These are phyloP conservation scores for Giardia duodenalis DNA, from an alignment of 208 protist genomes.

Conservation along the genomic window DNA sequence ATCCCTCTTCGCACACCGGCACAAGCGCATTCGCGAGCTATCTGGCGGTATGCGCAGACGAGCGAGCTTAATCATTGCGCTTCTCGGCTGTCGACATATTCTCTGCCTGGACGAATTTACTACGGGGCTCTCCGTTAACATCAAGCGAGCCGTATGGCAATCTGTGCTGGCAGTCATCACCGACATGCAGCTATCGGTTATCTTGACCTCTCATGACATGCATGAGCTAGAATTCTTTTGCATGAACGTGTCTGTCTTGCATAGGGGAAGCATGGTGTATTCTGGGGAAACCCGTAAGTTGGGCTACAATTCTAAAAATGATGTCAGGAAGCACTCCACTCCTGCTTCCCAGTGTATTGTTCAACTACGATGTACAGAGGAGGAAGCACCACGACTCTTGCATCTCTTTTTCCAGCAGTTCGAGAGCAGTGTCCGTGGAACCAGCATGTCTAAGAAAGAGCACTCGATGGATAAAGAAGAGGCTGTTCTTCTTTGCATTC, in stretches of 20 bases:
- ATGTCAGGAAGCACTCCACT: too few relatives aligned
- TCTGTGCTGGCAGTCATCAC: background rate
- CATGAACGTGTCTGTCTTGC: background rate
- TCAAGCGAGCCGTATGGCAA: background rate
- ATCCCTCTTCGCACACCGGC: background rate
- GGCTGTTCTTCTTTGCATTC: too few relatives aligned
- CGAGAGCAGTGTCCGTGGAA: too few relatives aligned
- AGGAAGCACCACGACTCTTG: too few relatives aligned
- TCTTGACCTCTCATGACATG: background rate
- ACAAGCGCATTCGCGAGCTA: background rate
- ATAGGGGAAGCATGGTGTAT: background rate
- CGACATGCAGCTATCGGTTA: background rate
- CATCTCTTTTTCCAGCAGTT: too few relatives aligned
- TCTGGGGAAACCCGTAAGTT: too few relatives aligned
- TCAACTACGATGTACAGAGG: too few relatives aligned
- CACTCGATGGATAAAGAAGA: too few relatives aligned
- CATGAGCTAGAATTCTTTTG: background rate
- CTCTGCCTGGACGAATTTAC: background rate
- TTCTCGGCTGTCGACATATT: background rate
- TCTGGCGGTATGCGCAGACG: background rate
- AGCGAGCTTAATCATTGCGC: background rate
- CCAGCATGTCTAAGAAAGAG: too few relatives aligned
- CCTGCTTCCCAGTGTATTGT: too few relatives aligned
- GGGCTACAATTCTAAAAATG: too few relatives aligned
- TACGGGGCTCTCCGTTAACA: background rate